Evolutionary conservation across 1,284 basidiomycete species (phyloP).

Genomic region (Bondarzewia mesenterica): DNA sequence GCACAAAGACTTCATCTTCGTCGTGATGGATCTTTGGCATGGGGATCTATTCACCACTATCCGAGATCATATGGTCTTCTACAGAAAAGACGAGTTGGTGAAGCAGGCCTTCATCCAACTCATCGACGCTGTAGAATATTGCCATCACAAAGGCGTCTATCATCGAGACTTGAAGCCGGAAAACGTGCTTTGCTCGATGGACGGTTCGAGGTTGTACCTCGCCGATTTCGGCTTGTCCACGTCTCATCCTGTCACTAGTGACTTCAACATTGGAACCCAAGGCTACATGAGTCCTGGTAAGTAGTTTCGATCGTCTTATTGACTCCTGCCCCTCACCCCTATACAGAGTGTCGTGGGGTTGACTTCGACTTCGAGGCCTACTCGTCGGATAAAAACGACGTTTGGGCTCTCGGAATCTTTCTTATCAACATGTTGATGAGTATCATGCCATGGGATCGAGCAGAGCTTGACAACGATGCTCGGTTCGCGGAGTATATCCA

Average conservation of each 20-base stretch:
- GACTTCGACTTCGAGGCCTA: slow-evolving; percentile 31
- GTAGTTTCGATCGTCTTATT: slow-evolving; percentile 10
- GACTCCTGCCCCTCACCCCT: neutral
- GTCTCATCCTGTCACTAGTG: slow-evolving; percentile 30
- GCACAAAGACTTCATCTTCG: slow-evolving; percentile 40
- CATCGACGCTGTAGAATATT: slow-evolving; percentile 53
- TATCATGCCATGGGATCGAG: slow-evolving; percentile 82
- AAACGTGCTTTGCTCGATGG: slow-evolving; percentile 54
- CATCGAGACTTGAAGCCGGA: slow-evolving; percentile 74
- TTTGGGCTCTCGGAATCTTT: slow-evolving; percentile 71
- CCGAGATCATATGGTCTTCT: slow-evolving; percentile 38
- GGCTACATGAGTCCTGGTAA: slow-evolving; percentile 59
- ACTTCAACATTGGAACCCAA: slow-evolving; percentile 45
- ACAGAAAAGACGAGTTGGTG: slow-evolving; percentile 41
- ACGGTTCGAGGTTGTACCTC: slow-evolving; percentile 39
- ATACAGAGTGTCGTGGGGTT: slow-evolving; percentile 20
- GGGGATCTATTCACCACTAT: slow-evolving; percentile 62
- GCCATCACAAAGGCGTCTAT: slow-evolving; percentile 52
- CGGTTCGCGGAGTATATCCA: slow-evolving; percentile 22
- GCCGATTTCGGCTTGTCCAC: slow-evolving; percentile 71
- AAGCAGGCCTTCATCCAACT: slow-evolving; percentile 51
- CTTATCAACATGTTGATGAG: slow-evolving; percentile 74
- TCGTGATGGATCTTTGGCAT: slow-evolving; percentile 55
- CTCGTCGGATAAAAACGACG: slow-evolving; percentile 73
- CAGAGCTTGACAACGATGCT: slow-evolving; percentile 52